Evolutionary conservation across 495 filamentous ascomycete genomes (phyloP), one percentile per base, ranked within the genome.

Genomic region (Articulospora tetracladia): DNA sequence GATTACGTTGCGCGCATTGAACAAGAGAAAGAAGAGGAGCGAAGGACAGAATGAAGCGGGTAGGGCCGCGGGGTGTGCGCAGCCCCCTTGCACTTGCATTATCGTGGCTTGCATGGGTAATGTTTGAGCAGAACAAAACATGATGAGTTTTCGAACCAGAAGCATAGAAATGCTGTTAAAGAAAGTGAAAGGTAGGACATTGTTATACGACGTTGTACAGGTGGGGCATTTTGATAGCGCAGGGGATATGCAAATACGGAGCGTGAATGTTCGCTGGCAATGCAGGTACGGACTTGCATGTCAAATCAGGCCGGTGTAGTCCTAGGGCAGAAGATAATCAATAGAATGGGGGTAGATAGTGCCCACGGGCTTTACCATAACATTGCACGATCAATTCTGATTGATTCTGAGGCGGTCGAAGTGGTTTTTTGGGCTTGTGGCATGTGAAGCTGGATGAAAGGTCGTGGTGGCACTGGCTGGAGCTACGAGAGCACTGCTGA

Each of bases 101-200:
- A 57, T 48, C 46, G 55, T 57, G 55, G 36, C 55, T 57, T 47
- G 39, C 23, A 28, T 10, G 51, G 51, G 51, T 22, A 22, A 36
- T 55, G 22, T 22, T 55, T 44, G 39, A n/a, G 39, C 39, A 44
- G 17, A 44, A 44, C 17, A 19, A 44, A 44, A 44, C 39, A 44
- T 44, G 39, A 44, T 44, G 39, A 17, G n/a, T 15, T 19, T 44
- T 44, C 17, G 39, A 44, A 44, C 11, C 10, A 44, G n/a, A 19
- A 7, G 39, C 4, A 23, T 55, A 13, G 1, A 41, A 13, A 36
- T 23, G 19, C 22, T 30, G 34, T 20, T 7, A 3, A 41, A 41
- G 27, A 39, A 54, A 3, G 20, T 3, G 32, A 34, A 15, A 12
- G 15, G 17, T n/a, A n/a, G n/a, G n/a, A 44, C 17, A 7, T 19